Conservation (phyloP, 306 rosid species). For the Castanopsis chinensis region DNA sequence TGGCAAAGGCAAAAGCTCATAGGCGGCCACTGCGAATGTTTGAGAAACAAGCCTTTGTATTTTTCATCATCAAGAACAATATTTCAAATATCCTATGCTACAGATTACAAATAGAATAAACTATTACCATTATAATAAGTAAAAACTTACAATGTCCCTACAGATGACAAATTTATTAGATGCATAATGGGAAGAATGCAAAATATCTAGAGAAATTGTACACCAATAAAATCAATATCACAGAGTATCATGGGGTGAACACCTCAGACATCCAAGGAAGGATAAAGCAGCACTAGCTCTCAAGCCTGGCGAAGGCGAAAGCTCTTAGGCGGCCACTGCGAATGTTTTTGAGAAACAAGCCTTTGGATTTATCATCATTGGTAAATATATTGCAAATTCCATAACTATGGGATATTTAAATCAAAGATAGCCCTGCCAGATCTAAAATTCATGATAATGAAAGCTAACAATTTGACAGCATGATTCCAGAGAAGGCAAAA, state of each 20-base stretch:
- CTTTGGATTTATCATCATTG: conserved; percentile 4
- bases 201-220: not conserved
- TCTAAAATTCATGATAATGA: too few species aligned
- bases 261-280: conserved; percentile 9
- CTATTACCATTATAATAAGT: too few species aligned
- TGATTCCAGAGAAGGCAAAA: too few species aligned
- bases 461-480: too few species aligned
- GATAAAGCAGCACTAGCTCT: conserved; percentile 15
- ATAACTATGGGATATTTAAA: not conserved
- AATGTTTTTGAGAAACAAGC: conserved; percentile 20
- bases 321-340: conserved; percentile 25
- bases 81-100: not conserved
- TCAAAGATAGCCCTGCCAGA: not conserved
- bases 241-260: too few species aligned
- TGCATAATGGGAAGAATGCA: not conserved
- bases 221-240: too few species aligned
- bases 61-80: conserved; percentile 18
- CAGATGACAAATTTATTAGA: not conserved
- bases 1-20: conserved; percentile 35
- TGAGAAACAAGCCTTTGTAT: conserved; percentile 29
- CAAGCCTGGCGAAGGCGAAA: conserved; percentile 19
- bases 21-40: conserved; percentile 36
- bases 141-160: too few species aligned
- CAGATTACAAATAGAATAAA: not conserved
- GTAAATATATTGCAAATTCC: not conserved